Conservation (phyloP, 2,329 filamentous ascomycete species). For the Arthrobotrys entomopaga region DNA sequence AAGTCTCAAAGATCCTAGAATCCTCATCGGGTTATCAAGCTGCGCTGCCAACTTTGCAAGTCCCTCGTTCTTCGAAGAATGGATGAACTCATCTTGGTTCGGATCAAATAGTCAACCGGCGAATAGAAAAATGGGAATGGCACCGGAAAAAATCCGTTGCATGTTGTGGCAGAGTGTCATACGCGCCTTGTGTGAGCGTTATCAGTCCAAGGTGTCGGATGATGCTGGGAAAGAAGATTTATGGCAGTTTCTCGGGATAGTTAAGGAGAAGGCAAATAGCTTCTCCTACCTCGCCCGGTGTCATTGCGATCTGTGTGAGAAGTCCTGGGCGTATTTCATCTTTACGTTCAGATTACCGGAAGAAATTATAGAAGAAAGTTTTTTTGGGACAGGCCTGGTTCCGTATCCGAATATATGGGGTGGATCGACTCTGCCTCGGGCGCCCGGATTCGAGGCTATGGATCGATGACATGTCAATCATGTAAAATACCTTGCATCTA, state of each 20-base stretch:
- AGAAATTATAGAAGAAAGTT: background rate
- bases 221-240: conserved; percentile 2
- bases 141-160: conserved; percentile 3
- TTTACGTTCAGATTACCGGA: background rate
- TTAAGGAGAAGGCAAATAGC: conserved; percentile 6
- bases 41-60: conserved; percentile 10
- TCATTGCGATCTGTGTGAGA: conserved; percentile 8
- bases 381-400: background rate
- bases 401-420: background rate
- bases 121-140: background rate
- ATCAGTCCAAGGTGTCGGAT: background rate
- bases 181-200: background rate
- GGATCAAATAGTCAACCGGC: background rate
- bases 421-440: too few species aligned
- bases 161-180: conserved; percentile 13
- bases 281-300: conserved; percentile 6
- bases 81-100: conserved; percentile 25
- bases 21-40: conserved; percentile 10
- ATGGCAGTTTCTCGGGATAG: background rate
- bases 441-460: too few species aligned
- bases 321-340: background rate
- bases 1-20: background rate
- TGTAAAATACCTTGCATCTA: too few species aligned
- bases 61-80: conserved; percentile 5
- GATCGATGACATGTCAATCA: too few species aligned